Base-by-base conservation (phyloP, 2,329 filamentous ascomycete species). In the Rachicladosporium sp. region DNA sequence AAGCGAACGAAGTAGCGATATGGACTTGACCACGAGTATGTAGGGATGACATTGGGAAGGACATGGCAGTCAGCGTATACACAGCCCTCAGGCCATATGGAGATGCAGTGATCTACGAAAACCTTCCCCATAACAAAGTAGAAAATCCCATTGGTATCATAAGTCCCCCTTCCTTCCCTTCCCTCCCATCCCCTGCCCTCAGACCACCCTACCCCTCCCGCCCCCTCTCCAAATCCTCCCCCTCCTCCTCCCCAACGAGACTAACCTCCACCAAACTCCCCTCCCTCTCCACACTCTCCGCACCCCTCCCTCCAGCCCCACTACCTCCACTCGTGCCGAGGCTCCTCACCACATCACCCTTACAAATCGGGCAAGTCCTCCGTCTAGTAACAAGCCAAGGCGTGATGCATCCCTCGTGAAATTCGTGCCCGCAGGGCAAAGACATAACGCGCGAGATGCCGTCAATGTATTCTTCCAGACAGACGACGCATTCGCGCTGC, bases 281-380 rank as follows among this genome's bases (percentile, higher is more conserved):
- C 11, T 50, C 50, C 15, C 53, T 50, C 29, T 52, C 50, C 13
- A 54, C 51, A 5, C 44, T 46, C 19, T 43, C 33, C 43, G 35
- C 42, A 47, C 35, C 29, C 35, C 41, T 31, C 31, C 30, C 7
- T 33, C 38, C 30, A 31, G 29, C 10, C 6, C 40, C 38, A 42
- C 39, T 41, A 8, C 34, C 34, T 10, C 39, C 35, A 10, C 37
- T 36, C 10, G 10, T 48, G 10, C 55, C 55, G 6, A 64, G 50
- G 6, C 59, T 62, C 33, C 70, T 62, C 10, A 98, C 89, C 29
- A 98, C 91, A 57, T 98, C 91, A 36, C 88, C 87, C 66, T 98
- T 98, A 67, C 91, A 98, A 44, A 98, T 96, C 1, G 91, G 91
- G 54, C 91, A 98, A n/a, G 91, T 98, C 46, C 91, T 80, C 47